Evolutionary conservation across 2,329 filamentous ascomycete species (phyloP), one percentile per base, ranked within the genome.

Genomic region (Colletotrichum horii): DNA sequence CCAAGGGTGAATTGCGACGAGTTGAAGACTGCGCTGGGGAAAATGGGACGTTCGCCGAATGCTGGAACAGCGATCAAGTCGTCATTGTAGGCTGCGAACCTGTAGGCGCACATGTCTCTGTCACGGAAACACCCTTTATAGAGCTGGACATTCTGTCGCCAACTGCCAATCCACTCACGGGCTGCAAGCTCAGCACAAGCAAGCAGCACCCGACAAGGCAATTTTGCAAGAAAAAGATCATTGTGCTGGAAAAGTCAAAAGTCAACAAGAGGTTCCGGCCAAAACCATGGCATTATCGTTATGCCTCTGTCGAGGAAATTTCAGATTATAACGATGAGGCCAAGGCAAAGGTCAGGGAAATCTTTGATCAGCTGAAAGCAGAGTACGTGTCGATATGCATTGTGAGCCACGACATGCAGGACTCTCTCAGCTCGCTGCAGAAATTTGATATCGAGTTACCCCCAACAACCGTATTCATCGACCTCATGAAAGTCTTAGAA

Each of bases 111-210:
- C 43, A 52, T 52, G 43, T 52, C 2, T 52, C 0, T 5, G 43
- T 52, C 6, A 52, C 43, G 43, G 43, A 52, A 52, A 52, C 43
- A 6, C 43, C 43, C 6, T 52, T 22, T 11, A 52, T 52, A n/a
- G 43, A 52, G 43, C 43, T 52, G n/a, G n/a, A 52, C n/a, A 52
- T 52, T 0, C 6, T 52, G 3, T 52, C 43, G 43, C 43, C 43
- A 22, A 52, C 12, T 52, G 43, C 43, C n/a, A 52, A 52, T 22
- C 43, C 43, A 52, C 11, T 52, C 6, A 22, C n/a, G 43, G 43
- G 43, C n/a, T 52, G 4, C 43, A 22, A 52, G 2, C 4, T n/a
- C 6, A 22, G 0, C 0, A 52, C 43, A 3, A 22, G 0, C 0
- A 52, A 52, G 12, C 43, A 52, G 4, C n/a, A 52, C n/a, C 43